Evolutionary conservation across 2,329 filamentous ascomycete species (phyloP).

Genomic region (Aureobasidium pullulans): DNA sequence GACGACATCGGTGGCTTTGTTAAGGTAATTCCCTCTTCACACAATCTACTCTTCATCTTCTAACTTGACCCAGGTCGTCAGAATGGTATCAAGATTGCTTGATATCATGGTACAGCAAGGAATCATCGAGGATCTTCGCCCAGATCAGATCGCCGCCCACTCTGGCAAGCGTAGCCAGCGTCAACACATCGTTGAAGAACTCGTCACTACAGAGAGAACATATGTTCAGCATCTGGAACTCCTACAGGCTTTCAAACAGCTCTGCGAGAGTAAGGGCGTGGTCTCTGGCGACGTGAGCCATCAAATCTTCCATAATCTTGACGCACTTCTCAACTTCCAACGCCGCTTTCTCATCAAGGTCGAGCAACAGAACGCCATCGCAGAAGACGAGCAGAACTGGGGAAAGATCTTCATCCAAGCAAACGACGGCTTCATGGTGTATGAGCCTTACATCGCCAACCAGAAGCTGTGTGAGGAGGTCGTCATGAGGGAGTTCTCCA

Average conservation of each 20-base stretch:
- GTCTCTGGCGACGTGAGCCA: constrained; percentile 86
- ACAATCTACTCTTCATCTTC: constrained; percentile 15
- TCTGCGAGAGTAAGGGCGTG: constrained; percentile 77
- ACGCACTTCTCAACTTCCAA: constrained; percentile 90
- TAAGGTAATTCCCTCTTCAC: constrained; percentile 53
- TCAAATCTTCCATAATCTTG: constrained; percentile 93
- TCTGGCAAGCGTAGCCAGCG: constrained; percentile 60
- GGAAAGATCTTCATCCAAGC: constrained; percentile 82
- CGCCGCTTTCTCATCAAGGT: constrained; percentile 90
- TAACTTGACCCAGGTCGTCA: constrained; percentile 56
- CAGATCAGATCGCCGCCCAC: constrained; percentile 40
- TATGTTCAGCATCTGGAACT: constrained; percentile 97
- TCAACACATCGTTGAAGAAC: constrained; percentile 83
- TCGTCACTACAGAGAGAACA: constrained; percentile 92
- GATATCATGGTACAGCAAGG: constrained; percentile 76
- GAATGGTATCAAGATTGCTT: constrained; percentile 85
- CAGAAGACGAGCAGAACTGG: constrained; percentile 76
- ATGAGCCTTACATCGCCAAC: constrained; percentile 95
- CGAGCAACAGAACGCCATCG: constrained; percentile 85
- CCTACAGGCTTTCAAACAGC: constrained; percentile 83
- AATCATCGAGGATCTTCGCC: constrained; percentile 53
- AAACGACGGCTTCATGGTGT: constrained; percentile 83
- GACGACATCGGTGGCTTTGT: constrained; percentile 96
- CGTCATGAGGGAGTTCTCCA: constrained; percentile 80
- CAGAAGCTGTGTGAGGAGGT: constrained; percentile 82